Evolutionary conservation across 2,329 filamentous ascomycete species (phyloP).

Genomic region (Myrmaecium sp.): DNA sequence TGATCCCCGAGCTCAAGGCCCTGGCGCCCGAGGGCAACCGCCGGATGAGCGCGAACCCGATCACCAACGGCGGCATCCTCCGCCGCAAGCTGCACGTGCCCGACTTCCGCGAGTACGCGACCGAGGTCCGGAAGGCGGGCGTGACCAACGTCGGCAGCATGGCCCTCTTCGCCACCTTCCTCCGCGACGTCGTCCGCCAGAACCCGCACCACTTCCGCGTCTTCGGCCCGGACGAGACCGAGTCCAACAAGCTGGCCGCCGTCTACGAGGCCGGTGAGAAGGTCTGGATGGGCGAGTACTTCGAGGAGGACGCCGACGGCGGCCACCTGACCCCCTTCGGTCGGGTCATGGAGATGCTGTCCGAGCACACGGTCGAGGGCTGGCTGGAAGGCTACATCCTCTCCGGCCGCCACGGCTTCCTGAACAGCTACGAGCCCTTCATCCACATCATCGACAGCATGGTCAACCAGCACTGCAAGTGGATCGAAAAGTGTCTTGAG

Average conservation of each 20-base stretch:
- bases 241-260: conserved; percentile 59
- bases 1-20: conserved; percentile 44
- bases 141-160: conserved; percentile 44
- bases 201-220: conserved; percentile 57
- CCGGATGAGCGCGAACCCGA: conserved; percentile 63
- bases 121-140: conserved; percentile 45
- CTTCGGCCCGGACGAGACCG: conserved; percentile 65
- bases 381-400: conserved; percentile 69
- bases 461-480: conserved; percentile 78
- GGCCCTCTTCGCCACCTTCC: conserved; percentile 49
- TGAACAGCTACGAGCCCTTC: conserved; percentile 72
- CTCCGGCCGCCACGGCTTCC: conserved; percentile 55
- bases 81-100: conserved; percentile 52
- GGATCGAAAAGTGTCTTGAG: conserved; percentile 68
- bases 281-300: conserved; percentile 64
- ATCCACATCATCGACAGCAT: conserved; percentile 73
- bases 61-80: conserved; percentile 54
- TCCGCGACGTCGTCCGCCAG: conserved; percentile 47
- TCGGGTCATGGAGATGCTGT: conserved; percentile 72
- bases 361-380: conserved; percentile 62
- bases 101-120: conserved; percentile 50
- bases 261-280: conserved; percentile 64
- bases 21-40: conserved; percentile 48
- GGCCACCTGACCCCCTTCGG: conserved; percentile 51
- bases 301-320: conserved; percentile 58